Percentiles rank a stretch among this genome's conserved stretches.
These are phyloP conservation scores for Ustilago trichophora DNA, from an alignment of 1,284 basidiomycete species.

Conservation along the genomic window DNA sequence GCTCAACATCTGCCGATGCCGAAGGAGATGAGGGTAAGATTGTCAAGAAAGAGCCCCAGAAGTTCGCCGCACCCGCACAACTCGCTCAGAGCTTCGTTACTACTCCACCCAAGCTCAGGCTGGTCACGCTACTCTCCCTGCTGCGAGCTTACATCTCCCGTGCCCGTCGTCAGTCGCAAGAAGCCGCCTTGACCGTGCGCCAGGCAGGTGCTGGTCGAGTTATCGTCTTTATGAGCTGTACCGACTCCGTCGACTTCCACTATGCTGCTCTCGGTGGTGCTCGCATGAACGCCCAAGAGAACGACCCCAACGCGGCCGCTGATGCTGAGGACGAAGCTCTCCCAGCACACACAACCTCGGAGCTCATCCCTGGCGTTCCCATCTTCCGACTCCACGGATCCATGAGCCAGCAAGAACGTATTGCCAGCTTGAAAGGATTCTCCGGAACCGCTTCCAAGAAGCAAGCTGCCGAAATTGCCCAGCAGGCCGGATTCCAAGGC, in stretches of 20 bases:
- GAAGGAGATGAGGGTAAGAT: not conserved
- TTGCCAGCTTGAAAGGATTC: conserved; percentile 84
- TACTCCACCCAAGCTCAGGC: conserved; percentile 89
- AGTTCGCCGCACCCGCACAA: conserved; percentile 91
- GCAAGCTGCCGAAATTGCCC: not conserved
- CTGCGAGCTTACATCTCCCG: conserved; percentile 71
- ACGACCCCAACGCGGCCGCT: conserved; percentile 18
- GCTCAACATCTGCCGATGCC: not conserved
- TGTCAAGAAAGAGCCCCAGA: conserved; percentile 69
- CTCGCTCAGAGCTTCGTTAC: conserved; percentile 91
- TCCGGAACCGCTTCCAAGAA: conserved; percentile 66
- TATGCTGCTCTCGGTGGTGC: conserved; percentile 86
- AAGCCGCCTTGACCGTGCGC: conserved; percentile 1
- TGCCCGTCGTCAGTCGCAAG: conserved; percentile 64
- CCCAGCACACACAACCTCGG: conserved; percentile 68
- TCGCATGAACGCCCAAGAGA: conserved; percentile 72
- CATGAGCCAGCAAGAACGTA: conserved; percentile 81
- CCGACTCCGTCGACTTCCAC: conserved; percentile 96
- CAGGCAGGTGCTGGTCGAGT: conserved; percentile 70
- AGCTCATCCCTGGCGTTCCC: conserved; percentile 77
- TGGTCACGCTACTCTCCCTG: conserved; percentile 88
- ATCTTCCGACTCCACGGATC: conserved; percentile 96
- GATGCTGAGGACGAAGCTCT: conserved; percentile 60
- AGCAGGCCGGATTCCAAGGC: conserved; percentile 35
- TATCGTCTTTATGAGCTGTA: conserved; percentile 95